Evolutionary conservation across 192 early-diverging fungal species (phyloP).

Genomic region (Funneliformis mosseae): DNA sequence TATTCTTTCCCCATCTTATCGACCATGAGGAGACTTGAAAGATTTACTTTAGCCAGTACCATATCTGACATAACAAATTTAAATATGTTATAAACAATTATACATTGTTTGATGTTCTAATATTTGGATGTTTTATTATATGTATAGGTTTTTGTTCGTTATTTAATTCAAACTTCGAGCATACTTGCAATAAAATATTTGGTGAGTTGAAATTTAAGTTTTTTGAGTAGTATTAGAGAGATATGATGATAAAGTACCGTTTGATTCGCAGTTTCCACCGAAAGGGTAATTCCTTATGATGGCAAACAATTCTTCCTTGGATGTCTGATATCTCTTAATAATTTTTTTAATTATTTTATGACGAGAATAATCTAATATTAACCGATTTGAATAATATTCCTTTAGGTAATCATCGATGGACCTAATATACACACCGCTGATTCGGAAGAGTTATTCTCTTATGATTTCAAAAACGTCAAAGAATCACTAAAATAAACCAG

Average conservation of each 20-base stretch:
- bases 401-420: too few species aligned
- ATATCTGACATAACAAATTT: not conserved
- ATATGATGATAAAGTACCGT: not conserved
- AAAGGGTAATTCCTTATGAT: not conserved
- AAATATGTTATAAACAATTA: not conserved
- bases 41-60: slow-evolving; percentile 8
- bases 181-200: not conserved
- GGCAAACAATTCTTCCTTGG: not conserved
- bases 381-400: too few species aligned
- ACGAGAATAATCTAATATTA: too few species aligned
- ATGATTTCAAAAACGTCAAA: not conserved
- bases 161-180: not conserved
- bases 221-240: not conserved
- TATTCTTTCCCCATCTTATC: slow-evolving; percentile 22
- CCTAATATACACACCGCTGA: too few species aligned
- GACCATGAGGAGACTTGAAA: slow-evolving; percentile 2
- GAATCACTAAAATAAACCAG: not conserved
- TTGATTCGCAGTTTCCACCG: not conserved
- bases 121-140: not conserved
- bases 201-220: not conserved
- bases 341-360: too few species aligned
- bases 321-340: not conserved
- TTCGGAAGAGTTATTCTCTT: too few species aligned
- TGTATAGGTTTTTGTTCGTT: not conserved
- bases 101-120: not conserved